phyloP scores from a whole-genome alignment of 2,329 filamentous ascomycete species.

The Aspergillus sp. region DNA sequence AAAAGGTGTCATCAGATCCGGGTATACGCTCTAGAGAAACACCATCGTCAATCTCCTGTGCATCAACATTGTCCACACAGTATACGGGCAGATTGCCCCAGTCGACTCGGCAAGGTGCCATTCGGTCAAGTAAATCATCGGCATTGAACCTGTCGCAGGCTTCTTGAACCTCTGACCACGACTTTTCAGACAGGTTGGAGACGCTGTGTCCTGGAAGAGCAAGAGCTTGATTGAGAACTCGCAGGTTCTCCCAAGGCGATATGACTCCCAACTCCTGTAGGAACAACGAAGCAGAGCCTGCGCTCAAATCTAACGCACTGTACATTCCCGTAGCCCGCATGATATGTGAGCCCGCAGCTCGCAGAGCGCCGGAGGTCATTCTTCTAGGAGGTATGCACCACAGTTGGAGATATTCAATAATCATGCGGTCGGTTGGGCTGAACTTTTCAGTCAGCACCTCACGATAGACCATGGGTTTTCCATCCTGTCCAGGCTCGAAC shows the following conservation, averaged over 20 bases:
- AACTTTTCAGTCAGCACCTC: constrained; percentile 43
- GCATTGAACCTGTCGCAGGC: constrained; percentile 23
- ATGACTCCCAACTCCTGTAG: constrained; percentile 62
- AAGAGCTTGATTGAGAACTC: constrained; percentile 51
- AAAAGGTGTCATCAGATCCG: constrained; percentile 46
- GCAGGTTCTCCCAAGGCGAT: constrained; percentile 56
- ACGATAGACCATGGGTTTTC: constrained; percentile 26
- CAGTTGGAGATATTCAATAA: constrained; percentile 56
- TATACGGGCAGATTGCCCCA: constrained; percentile 58
- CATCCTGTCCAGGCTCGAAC: constrained; percentile 24
- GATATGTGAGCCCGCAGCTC: constrained; percentile 53
- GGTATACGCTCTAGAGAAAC: constrained; percentile 55
- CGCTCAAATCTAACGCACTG: constrained; percentile 36
- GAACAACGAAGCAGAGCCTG: constrained; percentile 47
- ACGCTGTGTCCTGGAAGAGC: constrained; percentile 48
- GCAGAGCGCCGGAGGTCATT: constrained; percentile 38
- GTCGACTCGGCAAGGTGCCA: constrained; percentile 56
- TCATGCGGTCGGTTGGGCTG: constrained; percentile 47
- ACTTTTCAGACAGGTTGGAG: constrained; percentile 27
- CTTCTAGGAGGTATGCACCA: constrained; percentile 47
- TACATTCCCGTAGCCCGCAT: constrained; percentile 58
- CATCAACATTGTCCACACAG: constrained; percentile 55
- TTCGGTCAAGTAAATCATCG: constrained; percentile 48
- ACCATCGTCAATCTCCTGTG: constrained; percentile 62
- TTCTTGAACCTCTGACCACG: constrained; percentile 29